Percentiles rank a stretch among this genome's conserved stretches.
Conservation (phyloP, 1,284 basidiomycete species). For the Pseudozyma sp. region DNA sequence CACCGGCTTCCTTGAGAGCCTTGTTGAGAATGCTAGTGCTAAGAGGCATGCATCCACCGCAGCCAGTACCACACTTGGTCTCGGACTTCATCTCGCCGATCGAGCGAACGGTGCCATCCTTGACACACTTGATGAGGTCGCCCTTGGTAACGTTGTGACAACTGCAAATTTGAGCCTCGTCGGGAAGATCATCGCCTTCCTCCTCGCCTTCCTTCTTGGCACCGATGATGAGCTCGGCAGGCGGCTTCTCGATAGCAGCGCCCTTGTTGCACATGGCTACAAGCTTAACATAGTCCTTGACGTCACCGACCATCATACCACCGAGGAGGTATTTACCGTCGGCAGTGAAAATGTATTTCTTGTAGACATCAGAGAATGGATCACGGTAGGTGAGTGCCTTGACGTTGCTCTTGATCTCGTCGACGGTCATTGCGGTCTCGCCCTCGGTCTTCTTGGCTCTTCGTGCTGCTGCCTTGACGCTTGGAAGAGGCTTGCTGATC, state of each 20-base stretch:
- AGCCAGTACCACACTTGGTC: conserved; percentile 79
- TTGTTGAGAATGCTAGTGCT: conserved; percentile 75
- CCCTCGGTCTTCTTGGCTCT: conserved; percentile 15
- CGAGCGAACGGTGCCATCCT: conserved; percentile 72
- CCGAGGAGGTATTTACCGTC: conserved; percentile 81
- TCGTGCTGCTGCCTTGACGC: conserved; percentile 21
- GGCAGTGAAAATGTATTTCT: conserved; percentile 82
- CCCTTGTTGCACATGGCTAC: conserved; percentile 80
- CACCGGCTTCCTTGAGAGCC: conserved; percentile 79
- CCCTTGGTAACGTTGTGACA: conserved; percentile 80
- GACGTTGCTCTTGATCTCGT: conserved; percentile 65
- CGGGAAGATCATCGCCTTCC: conserved; percentile 77
- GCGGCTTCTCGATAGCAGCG: conserved; percentile 77
- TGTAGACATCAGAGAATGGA: conserved; percentile 74
- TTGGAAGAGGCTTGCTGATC: conserved; percentile 56
- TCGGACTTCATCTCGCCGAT: conserved; percentile 76
- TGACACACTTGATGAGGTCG: conserved; percentile 74
- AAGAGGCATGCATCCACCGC: conserved; percentile 79
- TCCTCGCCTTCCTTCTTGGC: conserved; percentile 73
- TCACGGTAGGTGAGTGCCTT: conserved; percentile 79
- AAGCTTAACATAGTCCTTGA: conserved; percentile 78
- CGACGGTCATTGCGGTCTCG: conserved; percentile 19
- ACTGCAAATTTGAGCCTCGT: conserved; percentile 79
- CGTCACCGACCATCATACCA: conserved; percentile 85
- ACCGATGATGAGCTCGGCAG: conserved; percentile 79